Evolutionary conservation across 768 basidiomycete genomes (phyloP).

Genomic region (Mycena kentingensis): DNA sequence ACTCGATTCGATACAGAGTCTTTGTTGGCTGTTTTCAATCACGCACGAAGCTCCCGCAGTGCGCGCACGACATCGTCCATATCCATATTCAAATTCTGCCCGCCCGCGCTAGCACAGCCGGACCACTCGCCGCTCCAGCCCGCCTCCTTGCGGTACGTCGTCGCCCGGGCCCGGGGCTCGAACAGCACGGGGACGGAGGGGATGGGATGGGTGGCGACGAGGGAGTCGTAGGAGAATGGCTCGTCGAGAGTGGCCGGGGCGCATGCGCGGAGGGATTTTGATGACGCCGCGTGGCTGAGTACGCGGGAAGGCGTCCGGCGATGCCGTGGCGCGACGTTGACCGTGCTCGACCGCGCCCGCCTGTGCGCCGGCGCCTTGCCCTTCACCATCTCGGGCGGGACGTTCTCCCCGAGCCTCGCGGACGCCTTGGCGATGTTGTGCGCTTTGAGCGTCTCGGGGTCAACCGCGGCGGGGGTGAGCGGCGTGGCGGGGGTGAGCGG

Average conservation of each 20-base stretch:
- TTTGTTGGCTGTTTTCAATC: no score
- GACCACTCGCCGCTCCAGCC: slow-evolving; percentile 20
- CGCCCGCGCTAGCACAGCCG: slow-evolving; percentile 9
- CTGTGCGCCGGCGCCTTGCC: no score
- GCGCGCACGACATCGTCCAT: slow-evolving; percentile 21
- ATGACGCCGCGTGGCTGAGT: slow-evolving; percentile 14
- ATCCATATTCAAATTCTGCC: no score
- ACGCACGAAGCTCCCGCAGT: slow-evolving; percentile 5
- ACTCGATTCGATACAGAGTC: no score
- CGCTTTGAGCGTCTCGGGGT: slow-evolving; percentile 9
- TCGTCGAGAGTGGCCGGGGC: background rate
- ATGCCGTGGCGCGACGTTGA: slow-evolving; percentile 1
- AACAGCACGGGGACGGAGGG: background rate
- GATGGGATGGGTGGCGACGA: slow-evolving; percentile 1
- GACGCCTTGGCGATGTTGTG: slow-evolving; percentile 23
- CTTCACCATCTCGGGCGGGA: slow-evolving; percentile 23
- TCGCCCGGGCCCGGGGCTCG: background rate
- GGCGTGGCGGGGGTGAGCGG: slow-evolving; percentile 2
- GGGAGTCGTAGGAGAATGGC: slow-evolving; percentile 17
- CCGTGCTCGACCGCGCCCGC: slow-evolving; percentile 19
- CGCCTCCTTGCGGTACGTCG: slow-evolving; percentile 16
- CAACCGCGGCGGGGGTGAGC: background rate
- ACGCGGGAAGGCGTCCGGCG: background rate
- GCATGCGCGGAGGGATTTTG: slow-evolving; percentile 5
- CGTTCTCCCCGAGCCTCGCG: slow-evolving; percentile 21